Percentiles rank a stretch among this genome's conserved stretches.
These are phyloP conservation scores for Pichia eremophila DNA, from an alignment of 805 yeast genomes.

Conservation along the genomic window DNA sequence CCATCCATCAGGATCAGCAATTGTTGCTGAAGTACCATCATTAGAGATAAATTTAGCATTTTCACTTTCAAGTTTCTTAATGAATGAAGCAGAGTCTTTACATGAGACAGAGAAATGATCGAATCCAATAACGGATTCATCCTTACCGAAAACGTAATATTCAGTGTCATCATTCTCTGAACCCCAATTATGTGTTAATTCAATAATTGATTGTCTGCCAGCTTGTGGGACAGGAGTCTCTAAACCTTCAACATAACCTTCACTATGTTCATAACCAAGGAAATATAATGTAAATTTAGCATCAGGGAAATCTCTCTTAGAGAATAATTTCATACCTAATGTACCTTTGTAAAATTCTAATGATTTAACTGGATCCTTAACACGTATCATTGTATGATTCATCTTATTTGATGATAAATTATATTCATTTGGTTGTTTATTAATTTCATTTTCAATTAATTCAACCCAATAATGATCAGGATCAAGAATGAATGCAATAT, in stretches of 20 bases:
- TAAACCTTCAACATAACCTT: conserved; percentile 34
- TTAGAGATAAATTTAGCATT: conserved; percentile 47
- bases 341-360: conserved; percentile 69
- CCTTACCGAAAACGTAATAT: conserved; percentile 72
- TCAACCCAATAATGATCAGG: conserved; percentile 98
- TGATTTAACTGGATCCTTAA: conserved; percentile 72
- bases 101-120: conserved; percentile 78
- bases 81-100: conserved; percentile 49
- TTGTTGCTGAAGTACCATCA: conserved; percentile 55
- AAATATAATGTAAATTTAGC: conserved; percentile 86
- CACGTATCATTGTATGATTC: conserved; percentile 90
- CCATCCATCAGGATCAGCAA: conserved; percentile 89
- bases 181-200: conserved; percentile 93
- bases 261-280: conserved; percentile 56
- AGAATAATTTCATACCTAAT: conserved; percentile 70
- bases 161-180: conserved; percentile 68
- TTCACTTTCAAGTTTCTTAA: conserved; percentile 38
- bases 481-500: conserved; percentile 90
- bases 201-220: conserved; percentile 61
- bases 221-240: conserved; percentile 28
- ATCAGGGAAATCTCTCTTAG: conserved; percentile 43
- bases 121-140: conserved; percentile 60
- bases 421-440: conserved; percentile 33
- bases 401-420: conserved; percentile 39
- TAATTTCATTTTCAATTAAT: conserved; percentile 50